phyloP scores from a whole-genome alignment of 352 stramenopile genomes.

The Phytophthora cryptogea region DNA sequence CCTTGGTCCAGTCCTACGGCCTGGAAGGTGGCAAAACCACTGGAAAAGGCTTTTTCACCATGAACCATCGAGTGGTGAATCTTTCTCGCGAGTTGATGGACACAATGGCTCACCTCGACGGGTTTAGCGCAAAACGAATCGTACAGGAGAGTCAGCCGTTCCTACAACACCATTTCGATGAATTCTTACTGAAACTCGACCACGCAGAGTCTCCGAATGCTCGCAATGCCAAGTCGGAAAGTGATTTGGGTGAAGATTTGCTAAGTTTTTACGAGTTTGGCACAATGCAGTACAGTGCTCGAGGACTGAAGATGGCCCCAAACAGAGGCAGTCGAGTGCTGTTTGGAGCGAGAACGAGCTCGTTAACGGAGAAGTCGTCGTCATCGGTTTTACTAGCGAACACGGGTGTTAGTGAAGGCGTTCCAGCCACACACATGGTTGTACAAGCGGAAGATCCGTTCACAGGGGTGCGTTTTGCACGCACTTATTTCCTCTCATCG shows the following conservation, averaged over 20 bases:
- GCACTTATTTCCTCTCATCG: constrained; percentile 74
- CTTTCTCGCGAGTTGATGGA: constrained; percentile 43
- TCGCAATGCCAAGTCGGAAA: constrained; percentile 50
- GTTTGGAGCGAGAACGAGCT: constrained; percentile 56
- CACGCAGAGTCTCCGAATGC: constrained; percentile 53
- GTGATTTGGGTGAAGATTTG: constrained; percentile 65
- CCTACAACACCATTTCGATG: constrained; percentile 59
- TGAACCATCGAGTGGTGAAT: constrained; percentile 73
- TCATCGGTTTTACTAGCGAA: constrained; percentile 39
- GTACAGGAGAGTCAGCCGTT: constrained; percentile 57
- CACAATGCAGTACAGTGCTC: constrained; percentile 61
- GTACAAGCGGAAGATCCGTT: constrained; percentile 77
- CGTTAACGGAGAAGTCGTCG: constrained; percentile 38
- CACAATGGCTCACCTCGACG: constrained; percentile 52
- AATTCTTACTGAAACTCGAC: constrained; percentile 75
- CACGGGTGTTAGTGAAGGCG: constrained; percentile 21
- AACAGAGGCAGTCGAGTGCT: constrained; percentile 61
- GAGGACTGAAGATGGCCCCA: constrained; percentile 33
- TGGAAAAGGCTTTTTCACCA: constrained; percentile 74
- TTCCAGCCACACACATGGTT: constrained; percentile 64
- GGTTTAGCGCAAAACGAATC: constrained; percentile 58
- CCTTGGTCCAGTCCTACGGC: constrained; percentile 71
- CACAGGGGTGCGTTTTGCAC: constrained; percentile 59
- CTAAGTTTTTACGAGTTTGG: constrained; percentile 84
- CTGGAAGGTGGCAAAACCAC: constrained; percentile 44